Evolutionary conservation across 805 yeast genomes (phyloP), one percentile per base, ranked within the genome.

Genomic region (Hermanozyma aechmeae): DNA sequence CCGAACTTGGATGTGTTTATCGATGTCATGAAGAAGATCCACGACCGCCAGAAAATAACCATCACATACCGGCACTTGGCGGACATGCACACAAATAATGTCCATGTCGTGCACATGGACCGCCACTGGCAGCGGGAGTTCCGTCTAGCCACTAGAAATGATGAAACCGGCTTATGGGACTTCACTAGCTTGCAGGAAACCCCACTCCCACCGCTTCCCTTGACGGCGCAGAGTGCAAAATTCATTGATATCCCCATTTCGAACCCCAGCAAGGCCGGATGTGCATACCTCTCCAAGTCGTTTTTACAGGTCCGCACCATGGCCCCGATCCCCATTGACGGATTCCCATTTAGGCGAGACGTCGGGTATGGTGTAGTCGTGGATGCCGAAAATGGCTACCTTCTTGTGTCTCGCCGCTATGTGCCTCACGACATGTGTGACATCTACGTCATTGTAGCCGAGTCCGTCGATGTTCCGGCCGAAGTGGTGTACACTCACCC

Each of bases 391-490:
- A 71, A 71, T 35, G 96, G 96, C 2, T 77, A 75, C 37, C 84
- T 83, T 4, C 56, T 87, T 29, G 84, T 80, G 2, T 80, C 95
- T 3, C 67, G 96, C 35, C 65, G 76, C 34, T 65, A 71, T 31
- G 83, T 86, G 15, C 94, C 95, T 6, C 94, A 85, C 56, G 94
- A 82, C 42, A 53, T 79, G 41, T 65, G 78, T 40, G 95, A 87
- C 51, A 66, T 86, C 15, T 65, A 73, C 27, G 68, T 87, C 13
- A 76, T 87, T 3, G 73, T 87, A 47, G 95, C 96, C 4, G 95
- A 87, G 38, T 79, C 94, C 1, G 72, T 83, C 14, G 73, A 78
- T 39, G 68, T 86, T 10, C 84, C 93, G 0, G 96, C 79, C 1
- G 65, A 74, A 38, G 92, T 86, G 15, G 76, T 76, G 14, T 87